Conservation (phyloP, 768 basidiomycete species). For the Termitomyces sp. region DNA sequence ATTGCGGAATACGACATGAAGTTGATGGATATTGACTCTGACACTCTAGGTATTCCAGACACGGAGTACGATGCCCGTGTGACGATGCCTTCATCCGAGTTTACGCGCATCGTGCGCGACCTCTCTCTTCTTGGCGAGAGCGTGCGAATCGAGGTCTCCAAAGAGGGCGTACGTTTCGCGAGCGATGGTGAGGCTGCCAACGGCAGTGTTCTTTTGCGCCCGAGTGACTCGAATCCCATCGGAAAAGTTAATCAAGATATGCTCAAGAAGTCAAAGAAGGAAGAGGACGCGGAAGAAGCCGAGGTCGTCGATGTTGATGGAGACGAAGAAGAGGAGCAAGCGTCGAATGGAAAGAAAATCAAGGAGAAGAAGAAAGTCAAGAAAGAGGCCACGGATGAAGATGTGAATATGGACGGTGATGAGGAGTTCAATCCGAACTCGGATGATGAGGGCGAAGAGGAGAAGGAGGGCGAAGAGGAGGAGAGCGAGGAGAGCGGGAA, state of each 20-base stretch:
- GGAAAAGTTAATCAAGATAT: constrained; percentile 38
- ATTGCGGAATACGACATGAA: constrained; percentile 99
- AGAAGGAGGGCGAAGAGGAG: constrained; percentile 49
- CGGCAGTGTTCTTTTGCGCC: constrained; percentile 80
- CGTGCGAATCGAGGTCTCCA: constrained; percentile 92
- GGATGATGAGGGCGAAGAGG: constrained; percentile 53
- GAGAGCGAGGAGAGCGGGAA: constrained; percentile 51
- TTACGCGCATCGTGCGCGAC: constrained; percentile 90
- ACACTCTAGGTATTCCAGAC: constrained; percentile 92
- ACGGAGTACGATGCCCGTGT: constrained; percentile 96
- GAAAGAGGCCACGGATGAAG: constrained; percentile 41
- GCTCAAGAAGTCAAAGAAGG: constrained; percentile 29
- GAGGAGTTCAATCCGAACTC: constrained; percentile 44
- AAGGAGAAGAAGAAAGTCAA: constrained; percentile 45
- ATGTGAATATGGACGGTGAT: constrained; percentile 45
- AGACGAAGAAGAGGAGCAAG: constrained; percentile 44
- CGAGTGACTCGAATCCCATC: constrained; percentile 51
- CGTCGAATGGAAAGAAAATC: constrained; percentile 36
- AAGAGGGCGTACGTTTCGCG: constrained; percentile 92
- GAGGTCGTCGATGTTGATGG: constrained; percentile 44
- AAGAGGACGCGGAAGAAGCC: constrained; percentile 43
- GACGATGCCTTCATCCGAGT: constrained; percentile 82
- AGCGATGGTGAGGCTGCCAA: constrained; percentile 94
- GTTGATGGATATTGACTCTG: constrained; percentile 98
- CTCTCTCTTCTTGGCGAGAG: constrained; percentile 87